Conservation (phyloP, 169 alveolate species). For the Eimeria tenella region DNA sequence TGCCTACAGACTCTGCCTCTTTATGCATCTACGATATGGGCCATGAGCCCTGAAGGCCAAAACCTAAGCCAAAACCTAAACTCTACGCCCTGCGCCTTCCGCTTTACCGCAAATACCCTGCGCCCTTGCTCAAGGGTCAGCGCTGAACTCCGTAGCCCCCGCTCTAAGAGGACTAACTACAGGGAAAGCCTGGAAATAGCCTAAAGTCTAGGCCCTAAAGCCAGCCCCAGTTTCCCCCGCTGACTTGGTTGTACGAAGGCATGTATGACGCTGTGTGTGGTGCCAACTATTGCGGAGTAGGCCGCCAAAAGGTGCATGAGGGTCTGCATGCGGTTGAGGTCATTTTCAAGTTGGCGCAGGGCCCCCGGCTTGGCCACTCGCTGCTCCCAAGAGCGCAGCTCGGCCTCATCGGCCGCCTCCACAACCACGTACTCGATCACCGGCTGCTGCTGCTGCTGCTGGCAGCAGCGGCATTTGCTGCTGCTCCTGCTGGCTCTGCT, state of each 20-base stretch:
- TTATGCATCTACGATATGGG: no score
- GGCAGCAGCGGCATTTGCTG: conserved; percentile 6
- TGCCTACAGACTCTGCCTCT: no score
- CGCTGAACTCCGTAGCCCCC: neutral
- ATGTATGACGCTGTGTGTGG: conserved; percentile 51
- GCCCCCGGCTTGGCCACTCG: conserved; percentile 21
- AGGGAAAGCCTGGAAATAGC: neutral
- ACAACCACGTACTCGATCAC: conserved; percentile 29
- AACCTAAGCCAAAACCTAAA: neutral
- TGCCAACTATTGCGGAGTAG: conserved; percentile 64
- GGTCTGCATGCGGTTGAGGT: conserved; percentile 75
- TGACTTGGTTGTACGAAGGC: conserved; percentile 76
- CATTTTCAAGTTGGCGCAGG: conserved; percentile 47
- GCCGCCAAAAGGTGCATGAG: conserved; percentile 69
- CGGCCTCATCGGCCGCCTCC: conserved; percentile 34
- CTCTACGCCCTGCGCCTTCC: neutral
- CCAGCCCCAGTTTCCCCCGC: neutral
- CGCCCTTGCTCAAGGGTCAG: neutral
- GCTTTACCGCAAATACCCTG: conserved; percentile 7
- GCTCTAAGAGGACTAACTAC: neutral
- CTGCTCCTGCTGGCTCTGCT: conserved; percentile 24
- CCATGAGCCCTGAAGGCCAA: no score
- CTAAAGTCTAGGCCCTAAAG: conserved; percentile 18
- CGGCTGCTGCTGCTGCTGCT: conserved; percentile 24
- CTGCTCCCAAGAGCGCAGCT: conserved; percentile 30